Base-by-base conservation (phyloP, 495 filamentous ascomycete species). In the Penicillium robsamsonii region DNA sequence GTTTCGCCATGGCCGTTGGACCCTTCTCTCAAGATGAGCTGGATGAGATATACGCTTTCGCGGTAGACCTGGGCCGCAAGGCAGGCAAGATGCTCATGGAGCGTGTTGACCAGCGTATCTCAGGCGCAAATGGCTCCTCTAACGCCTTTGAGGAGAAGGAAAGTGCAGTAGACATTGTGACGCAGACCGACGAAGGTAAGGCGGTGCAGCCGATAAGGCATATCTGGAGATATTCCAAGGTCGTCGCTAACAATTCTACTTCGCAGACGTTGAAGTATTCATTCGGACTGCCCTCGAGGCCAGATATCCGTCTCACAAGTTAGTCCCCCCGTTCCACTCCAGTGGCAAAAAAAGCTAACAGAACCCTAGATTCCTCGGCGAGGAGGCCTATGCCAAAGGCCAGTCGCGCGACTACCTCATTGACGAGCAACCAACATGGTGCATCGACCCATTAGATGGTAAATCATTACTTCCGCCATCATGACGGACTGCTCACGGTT, bases 151-250 rank as follows among this genome's bases (percentile, higher is more conserved):
- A 70, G 17, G 75, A 78, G 70, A 90, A 90, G 62, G 84, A 86
- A 17, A 87, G 79, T 62, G 76, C 87, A 0, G 87, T 90, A 10
- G 85, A 89, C 64, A 81, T 89, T 48, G 86, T 90, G 31, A 88
- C 86, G 27, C 81, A 88, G 71, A 84, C 83, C 1, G 85, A 88
- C 62, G 80, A 87, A 70, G 84, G 85, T 86, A 61, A 41, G 31
- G 18, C 18, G 13, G 15, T 13, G 3, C 17, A 12, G 17, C 22
- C 9, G 20, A 35, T 17, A 15, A 50, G 20, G 20, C 7, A 29
- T 42, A 18, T 33, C 10, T 22, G 22, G 22, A 18, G 69, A 81
- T 65, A 74, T 7, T 22, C 22, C 22, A 22, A 2, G 22, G 22
- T 79, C 82, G 40, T 63, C 47, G 47, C 24, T 53, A 6, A 31